phyloP scores from a whole-genome alignment of 2,329 filamentous ascomycete genomes.

The Trichophyton rubrum region DNA sequence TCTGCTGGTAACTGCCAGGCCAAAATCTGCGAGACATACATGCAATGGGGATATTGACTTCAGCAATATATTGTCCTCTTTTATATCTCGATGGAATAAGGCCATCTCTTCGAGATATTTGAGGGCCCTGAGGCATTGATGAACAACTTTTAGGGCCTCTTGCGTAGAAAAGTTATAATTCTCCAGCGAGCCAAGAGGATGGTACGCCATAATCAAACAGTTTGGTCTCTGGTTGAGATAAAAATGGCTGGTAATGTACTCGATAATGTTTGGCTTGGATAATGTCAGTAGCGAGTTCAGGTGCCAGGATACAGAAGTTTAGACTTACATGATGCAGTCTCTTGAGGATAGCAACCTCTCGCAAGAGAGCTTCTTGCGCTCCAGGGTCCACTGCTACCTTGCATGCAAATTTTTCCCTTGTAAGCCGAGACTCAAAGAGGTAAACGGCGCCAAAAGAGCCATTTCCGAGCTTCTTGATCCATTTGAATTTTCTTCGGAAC shows the following conservation, averaged over 20 bases:
- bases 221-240: not conserved
- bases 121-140: slow-evolving; percentile 4
- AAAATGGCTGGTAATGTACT: not conserved
- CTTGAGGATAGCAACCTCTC: not conserved
- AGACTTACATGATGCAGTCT: not conserved
- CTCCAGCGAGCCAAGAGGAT: not conserved
- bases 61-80: slow-evolving; percentile 7
- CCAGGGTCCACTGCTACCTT: not conserved
- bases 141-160: slow-evolving; percentile 19
- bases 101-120: slow-evolving; percentile 3
- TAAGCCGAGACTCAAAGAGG: not conserved
- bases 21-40: slow-evolving; percentile 8
- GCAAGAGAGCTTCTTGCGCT: not conserved
- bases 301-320: not conserved
- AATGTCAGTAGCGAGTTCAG: not conserved
- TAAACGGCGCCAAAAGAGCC: not conserved
- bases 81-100: slow-evolving; percentile 10
- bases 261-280: not conserved
- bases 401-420: not conserved
- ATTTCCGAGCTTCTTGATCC: not conserved
- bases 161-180: slow-evolving; percentile 23
- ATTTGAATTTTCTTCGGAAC: not conserved
- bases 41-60: slow-evolving; percentile 3
- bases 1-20: not conserved
- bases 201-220: slow-evolving; percentile 6